Base-by-base conservation (phyloP, 768 basidiomycete species). In the Gloeophyllum trabeum region DNA sequence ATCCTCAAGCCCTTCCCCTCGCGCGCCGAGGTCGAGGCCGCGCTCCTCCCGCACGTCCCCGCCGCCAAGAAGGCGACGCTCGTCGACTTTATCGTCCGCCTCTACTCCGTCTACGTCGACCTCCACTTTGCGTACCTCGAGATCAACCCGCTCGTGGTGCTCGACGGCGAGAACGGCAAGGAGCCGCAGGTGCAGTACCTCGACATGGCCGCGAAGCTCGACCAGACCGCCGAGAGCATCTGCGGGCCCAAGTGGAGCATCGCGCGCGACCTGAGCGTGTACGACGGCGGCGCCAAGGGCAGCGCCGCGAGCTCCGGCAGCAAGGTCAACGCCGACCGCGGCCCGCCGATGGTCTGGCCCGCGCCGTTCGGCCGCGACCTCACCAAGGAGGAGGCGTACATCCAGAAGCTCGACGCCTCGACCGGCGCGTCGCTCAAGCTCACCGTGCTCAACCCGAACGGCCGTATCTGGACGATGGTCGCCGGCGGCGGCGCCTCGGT, bases 121-220 rank as follows among this genome's bases (percentile, higher is more conserved):
- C 84, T 98, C 41, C 96, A 99, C 73, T 99, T 97, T 59, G 91
- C 96, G 18, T 98, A 99, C 70, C 89, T 99, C 57, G 94, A 98
- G 67, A 99, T 99, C 66, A 99, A 98, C 75, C 96, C 96, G 34
- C 79, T 99, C 43, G 82, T 98, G 56, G 86, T 89, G 58, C 80
- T 97, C 54, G 92, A 96, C 59, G 80, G 73, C 44, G 79, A 75
- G 49, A 66, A 71, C 51, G 72, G 73, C 52, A 77, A 75, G 46
- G 67, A 80, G 49, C 80, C 83, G 32, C 77, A 76, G 48, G 90
- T 98, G 54, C 83, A 85, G 65, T 97, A 92, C 69, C 82, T 99
- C 48, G 94, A 99, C 62, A 98, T 99, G 94, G 96, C 96, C 32
- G 96, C 94, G 54, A 99, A 98, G 71, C 84, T 99, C 49, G 96